Percentiles rank a stretch among this genome's conserved stretches.
phyloP scores from a whole-genome alignment of 768 basidiomycete species.

The Lactarius hatsudake region DNA sequence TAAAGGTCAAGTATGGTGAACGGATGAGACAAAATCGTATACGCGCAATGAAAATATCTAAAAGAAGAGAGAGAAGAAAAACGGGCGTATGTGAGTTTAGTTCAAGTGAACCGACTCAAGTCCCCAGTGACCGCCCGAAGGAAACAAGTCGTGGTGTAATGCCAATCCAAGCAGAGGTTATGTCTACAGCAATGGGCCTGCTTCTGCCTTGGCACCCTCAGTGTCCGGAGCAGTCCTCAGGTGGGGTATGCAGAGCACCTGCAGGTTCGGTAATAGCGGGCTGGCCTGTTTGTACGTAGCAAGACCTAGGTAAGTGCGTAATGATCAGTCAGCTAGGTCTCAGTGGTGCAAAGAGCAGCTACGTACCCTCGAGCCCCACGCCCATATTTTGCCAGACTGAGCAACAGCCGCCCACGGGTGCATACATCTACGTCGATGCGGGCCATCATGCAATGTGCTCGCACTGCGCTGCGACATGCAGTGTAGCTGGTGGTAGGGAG shows the following conservation, averaged over 20 bases:
- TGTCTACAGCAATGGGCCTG: slow-evolving; percentile 28
- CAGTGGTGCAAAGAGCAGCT: background rate
- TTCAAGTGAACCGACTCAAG: slow-evolving; percentile 12
- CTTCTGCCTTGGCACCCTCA: slow-evolving; percentile 38
- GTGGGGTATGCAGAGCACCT: too few species aligned
- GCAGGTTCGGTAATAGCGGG: slow-evolving; percentile 31
- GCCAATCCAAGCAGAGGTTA: slow-evolving; percentile 31
- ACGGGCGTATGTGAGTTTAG: too few species aligned
- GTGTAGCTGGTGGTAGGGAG: slow-evolving; percentile 31
- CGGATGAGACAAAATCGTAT: too few species aligned
- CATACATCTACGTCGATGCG: slow-evolving; percentile 35
- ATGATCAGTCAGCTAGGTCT: background rate
- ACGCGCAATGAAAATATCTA: too few species aligned
- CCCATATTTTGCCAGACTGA: slow-evolving; percentile 33
- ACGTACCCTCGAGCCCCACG: slow-evolving; percentile 31
- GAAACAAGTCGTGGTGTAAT: slow-evolving; percentile 31
- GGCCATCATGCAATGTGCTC: slow-evolving; percentile 36
- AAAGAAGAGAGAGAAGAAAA: too few species aligned
- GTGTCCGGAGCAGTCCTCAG: too few species aligned
- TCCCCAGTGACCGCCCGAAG: slow-evolving; percentile 31
- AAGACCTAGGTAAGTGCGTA: slow-evolving; percentile 1
- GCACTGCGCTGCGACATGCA: slow-evolving; percentile 30
- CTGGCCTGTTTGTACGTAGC: slow-evolving; percentile 31
- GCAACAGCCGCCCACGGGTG: slow-evolving; percentile 34
- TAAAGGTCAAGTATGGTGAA: too few species aligned